These are phyloP conservation scores for Trichoderma endophyticum DNA, from an alignment of 2,329 filamentous ascomycete species.

Conservation along the genomic window DNA sequence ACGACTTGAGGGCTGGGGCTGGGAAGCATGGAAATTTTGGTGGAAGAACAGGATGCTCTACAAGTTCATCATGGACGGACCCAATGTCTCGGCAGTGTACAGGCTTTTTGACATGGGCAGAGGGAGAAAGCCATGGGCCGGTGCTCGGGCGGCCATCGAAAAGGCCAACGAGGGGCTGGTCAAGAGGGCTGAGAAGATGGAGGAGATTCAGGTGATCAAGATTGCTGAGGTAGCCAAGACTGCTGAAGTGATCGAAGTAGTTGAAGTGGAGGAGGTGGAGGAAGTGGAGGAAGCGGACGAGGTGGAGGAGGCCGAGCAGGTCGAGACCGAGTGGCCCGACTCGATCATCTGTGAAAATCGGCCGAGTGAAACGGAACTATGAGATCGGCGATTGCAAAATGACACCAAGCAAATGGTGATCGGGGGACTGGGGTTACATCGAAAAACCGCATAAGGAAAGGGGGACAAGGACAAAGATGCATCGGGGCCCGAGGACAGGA, in stretches of 20 bases:
- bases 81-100: conserved; percentile 38
- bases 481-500: background rate
- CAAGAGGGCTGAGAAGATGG: conserved; percentile 11
- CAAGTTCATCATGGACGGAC: conserved; percentile 38
- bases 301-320: background rate
- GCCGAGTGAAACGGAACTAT: background rate
- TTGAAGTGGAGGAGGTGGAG: background rate
- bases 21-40: conserved; percentile 44
- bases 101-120: conserved; percentile 40
- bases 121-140: conserved; percentile 39
- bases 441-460: background rate
- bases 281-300: background rate
- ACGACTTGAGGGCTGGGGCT: conserved; percentile 37
- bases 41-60: conserved; percentile 40
- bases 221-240: background rate
- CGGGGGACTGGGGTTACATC: background rate
- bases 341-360: background rate
- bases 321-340: background rate
- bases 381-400: background rate
- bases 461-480: background rate
- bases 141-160: conserved; percentile 34
- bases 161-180: conserved; percentile 27
- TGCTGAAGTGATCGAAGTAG: background rate
- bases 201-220: background rate
- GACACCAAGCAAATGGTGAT: background rate